Percentiles rank a stretch among this genome's conserved stretches.
Conservation (phyloP, 306 rosid species). For the Rubus parviflorus region DNA sequence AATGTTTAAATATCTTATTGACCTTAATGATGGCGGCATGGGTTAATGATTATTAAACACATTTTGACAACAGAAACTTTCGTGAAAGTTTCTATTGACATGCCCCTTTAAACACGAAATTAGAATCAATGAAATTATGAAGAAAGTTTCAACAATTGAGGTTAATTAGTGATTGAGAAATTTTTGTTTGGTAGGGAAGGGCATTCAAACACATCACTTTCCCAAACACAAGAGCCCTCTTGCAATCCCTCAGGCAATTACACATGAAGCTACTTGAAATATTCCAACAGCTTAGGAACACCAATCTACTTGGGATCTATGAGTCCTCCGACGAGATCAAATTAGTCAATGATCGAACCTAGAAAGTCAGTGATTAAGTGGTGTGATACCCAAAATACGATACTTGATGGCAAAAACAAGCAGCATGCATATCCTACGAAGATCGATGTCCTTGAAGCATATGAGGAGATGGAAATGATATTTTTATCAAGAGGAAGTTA, state of each 20-base stretch:
- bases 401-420: slow-evolving; percentile 45
- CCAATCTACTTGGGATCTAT: background rate
- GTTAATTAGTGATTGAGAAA: background rate
- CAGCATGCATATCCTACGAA: slow-evolving; percentile 48
- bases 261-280: background rate
- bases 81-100: background rate
- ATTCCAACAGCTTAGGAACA: background rate
- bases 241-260: background rate
- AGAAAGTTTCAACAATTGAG: background rate
- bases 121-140: background rate
- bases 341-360: background rate
- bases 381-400: slow-evolving; percentile 20
- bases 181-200: no score
- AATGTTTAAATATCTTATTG: background rate
- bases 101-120: background rate
- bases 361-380: background rate
- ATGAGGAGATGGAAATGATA: slow-evolving; percentile 52
- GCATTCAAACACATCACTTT: no score
- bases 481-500: slow-evolving; percentile 51
- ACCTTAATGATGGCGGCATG: background rate
- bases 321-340: background rate
- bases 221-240: background rate
- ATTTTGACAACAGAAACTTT: background rate
- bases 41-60: background rate
- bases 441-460: slow-evolving; percentile 51